Evolutionary conservation across 352 stramenopile species (phyloP), one percentile per base, ranked within the genome.

Genomic region (Hyaloperonospora brassicae): DNA sequence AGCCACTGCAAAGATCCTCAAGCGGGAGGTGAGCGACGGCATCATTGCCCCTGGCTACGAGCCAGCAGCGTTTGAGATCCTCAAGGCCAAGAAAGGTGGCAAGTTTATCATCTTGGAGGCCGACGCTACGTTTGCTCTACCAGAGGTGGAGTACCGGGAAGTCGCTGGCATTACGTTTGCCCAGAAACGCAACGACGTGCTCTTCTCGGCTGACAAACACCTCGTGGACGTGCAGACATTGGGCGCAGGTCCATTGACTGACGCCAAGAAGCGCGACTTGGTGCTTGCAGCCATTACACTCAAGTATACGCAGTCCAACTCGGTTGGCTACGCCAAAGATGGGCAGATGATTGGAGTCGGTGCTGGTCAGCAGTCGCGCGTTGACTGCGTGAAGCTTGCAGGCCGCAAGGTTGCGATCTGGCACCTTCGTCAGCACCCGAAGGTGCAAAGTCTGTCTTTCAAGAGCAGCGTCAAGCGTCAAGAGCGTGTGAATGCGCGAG

Each of bases 251-350:
- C 77, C 86, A 42, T 67, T 98, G 5, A 84, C 84, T 17, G 85
- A 96, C 23, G 88, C 84, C 46, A 96, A 95, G 50, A 91, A 98
- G 68, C 88, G 95, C 48, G 97, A 99, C 70, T 79, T 99, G 50
- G 95, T 98, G 55, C 82, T 99, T 25, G 97, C 96, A n/a, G 97
- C 90, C 46, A 99, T 99, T 70, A 98, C 96, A 55, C 79, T 98
- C 67, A 99, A 99, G 86, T 99, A 99, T 81, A 99, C 97, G 52
- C 97, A 99, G 81, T 96, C 76, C 47, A 99, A 99, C 85, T 98
- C 87, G 35, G 96, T 99, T 10, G 97, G 95, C 8, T 99, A 99
- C 76, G 95, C 96, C 47, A 98, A 97, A 76, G 90, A 98, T 71
- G 97, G 97, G 25, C 97, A 99, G 86, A 98, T 99, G 96, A 96